Evolutionary conservation across 139 green algal species (phyloP).

Genomic region (Haematococcus sp.): DNA sequence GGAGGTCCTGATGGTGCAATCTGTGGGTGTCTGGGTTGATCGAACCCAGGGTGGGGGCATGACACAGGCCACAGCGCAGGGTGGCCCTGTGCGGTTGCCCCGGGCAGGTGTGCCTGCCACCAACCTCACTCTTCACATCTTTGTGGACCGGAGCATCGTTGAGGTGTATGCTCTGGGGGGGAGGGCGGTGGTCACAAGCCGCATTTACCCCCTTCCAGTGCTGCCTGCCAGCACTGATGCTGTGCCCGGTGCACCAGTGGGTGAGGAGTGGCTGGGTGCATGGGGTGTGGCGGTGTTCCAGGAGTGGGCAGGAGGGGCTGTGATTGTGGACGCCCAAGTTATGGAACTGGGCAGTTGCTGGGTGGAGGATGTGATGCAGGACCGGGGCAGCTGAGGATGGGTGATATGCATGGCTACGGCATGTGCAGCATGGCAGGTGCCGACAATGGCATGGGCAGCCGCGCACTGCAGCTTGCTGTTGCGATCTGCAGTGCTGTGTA

Average conservation of each 20-base stretch:
- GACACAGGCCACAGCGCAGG: not conserved
- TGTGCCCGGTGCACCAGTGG: not conserved
- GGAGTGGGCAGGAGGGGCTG: not conserved
- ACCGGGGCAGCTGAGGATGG: too few relatives aligned
- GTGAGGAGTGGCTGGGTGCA: constrained; percentile 1
- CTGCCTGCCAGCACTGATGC: not conserved
- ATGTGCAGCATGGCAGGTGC: too few relatives aligned
- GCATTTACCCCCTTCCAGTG: constrained; percentile 12
- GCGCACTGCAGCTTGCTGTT: too few relatives aligned
- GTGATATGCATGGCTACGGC: too few relatives aligned
- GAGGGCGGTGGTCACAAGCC: not conserved
- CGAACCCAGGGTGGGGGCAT: not conserved
- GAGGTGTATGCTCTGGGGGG: constrained; percentile 26
- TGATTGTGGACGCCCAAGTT: not conserved
- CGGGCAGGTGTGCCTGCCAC: not conserved
- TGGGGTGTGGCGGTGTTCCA: constrained; percentile 11
- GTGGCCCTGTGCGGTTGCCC: constrained; percentile 9
- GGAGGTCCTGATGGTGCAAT: constrained; percentile 1
- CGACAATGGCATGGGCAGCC: too few relatives aligned
- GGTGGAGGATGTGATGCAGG: not conserved
- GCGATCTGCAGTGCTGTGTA: too few relatives aligned
- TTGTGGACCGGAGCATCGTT: constrained; percentile 12
- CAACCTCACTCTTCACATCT: constrained; percentile 9
- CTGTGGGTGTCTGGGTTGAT: not conserved
- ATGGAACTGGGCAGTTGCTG: constrained; percentile 12